phyloP scores from a whole-genome alignment of 768 basidiomycete species.

The Podaxis sp. region DNA sequence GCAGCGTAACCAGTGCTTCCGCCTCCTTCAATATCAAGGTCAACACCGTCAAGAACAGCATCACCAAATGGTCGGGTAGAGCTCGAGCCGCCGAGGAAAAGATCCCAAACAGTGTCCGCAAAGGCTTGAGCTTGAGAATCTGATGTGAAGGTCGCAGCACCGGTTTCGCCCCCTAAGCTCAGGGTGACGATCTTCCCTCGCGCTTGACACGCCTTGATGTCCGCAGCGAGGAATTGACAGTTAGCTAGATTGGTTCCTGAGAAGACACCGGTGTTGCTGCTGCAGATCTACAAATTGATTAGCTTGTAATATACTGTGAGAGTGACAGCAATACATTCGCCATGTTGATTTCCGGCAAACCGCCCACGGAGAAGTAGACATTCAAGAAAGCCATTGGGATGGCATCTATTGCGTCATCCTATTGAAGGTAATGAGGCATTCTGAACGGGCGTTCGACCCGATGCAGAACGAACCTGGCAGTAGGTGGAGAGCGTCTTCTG shows the following conservation, averaged over 20 bases:
- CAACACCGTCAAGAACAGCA: slow-evolving; percentile 60
- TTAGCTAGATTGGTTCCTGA: slow-evolving; percentile 53
- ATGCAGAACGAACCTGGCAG: slow-evolving; percentile 36
- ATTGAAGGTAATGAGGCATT: background rate
- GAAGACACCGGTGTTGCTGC: slow-evolving; percentile 39
- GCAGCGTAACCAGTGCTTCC: slow-evolving; percentile 38
- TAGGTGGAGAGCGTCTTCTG: slow-evolving; percentile 48
- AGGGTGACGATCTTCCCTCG: slow-evolving; percentile 48
- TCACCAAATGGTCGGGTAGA: slow-evolving; percentile 56
- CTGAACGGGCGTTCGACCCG: background rate
- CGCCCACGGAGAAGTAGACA: slow-evolving; percentile 55
- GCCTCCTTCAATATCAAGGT: slow-evolving; percentile 65
- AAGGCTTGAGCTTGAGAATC: slow-evolving; percentile 48
- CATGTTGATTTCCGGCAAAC: slow-evolving; percentile 54
- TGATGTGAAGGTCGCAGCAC: slow-evolving; percentile 44
- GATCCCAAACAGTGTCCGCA: slow-evolving; percentile 58
- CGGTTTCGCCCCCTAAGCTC: slow-evolving; percentile 50
- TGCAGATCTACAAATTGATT: slow-evolving; percentile 41
- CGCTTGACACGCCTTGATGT: slow-evolving; percentile 55
- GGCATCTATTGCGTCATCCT: slow-evolving; percentile 55
- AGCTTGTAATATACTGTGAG: background rate
- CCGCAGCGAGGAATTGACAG: slow-evolving; percentile 50
- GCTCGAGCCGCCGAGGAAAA: slow-evolving; percentile 62
- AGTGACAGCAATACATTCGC: slow-evolving; percentile 39
- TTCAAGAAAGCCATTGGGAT: slow-evolving; percentile 61